Evolutionary conservation across 257 asterid species (phyloP).

Genomic region (Primulina tabacum): DNA sequence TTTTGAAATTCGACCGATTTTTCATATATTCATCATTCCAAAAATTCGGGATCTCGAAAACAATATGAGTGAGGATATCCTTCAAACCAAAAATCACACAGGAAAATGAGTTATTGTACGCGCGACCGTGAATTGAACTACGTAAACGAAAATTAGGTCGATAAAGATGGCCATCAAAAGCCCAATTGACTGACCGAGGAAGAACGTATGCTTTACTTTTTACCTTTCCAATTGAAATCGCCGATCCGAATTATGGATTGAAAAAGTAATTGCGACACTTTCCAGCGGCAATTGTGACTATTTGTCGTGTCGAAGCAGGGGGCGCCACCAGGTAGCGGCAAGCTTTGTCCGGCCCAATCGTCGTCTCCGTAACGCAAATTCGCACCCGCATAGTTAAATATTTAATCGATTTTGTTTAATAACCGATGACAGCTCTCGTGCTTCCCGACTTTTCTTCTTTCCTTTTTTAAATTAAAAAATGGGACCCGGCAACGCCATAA

Average conservation of each 20-base stretch:
- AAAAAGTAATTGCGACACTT: neutral
- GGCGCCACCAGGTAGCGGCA: constrained; percentile 31
- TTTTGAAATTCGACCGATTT: neutral
- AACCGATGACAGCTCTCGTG: neutral
- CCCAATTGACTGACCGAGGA: neutral
- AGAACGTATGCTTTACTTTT: constrained; percentile 6
- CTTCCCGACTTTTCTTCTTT: neutral
- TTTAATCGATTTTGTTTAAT: neutral
- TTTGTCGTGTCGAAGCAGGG: constrained; percentile 16
- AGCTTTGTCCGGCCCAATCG: constrained; percentile 22
- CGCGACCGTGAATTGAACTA: constrained; percentile 8
- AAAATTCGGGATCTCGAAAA: neutral
- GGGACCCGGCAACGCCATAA: neutral
- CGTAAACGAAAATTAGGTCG: neutral
- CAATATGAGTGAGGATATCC: neutral
- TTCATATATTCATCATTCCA: neutral
- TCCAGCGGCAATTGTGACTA: constrained; percentile 4
- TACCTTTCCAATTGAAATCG: constrained; percentile 29
- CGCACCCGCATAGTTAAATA: neutral
- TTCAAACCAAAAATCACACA: constrained; percentile 11
- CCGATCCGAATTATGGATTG: constrained; percentile 21
- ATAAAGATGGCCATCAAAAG: neutral
- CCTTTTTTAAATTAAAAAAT: too few relatives aligned
- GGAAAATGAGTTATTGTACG: neutral
- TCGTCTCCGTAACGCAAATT: constrained; percentile 33